phyloP scores from a whole-genome alignment of 2,329 filamentous ascomycete species.

The Neoscytalidium dimidiatum region DNA sequence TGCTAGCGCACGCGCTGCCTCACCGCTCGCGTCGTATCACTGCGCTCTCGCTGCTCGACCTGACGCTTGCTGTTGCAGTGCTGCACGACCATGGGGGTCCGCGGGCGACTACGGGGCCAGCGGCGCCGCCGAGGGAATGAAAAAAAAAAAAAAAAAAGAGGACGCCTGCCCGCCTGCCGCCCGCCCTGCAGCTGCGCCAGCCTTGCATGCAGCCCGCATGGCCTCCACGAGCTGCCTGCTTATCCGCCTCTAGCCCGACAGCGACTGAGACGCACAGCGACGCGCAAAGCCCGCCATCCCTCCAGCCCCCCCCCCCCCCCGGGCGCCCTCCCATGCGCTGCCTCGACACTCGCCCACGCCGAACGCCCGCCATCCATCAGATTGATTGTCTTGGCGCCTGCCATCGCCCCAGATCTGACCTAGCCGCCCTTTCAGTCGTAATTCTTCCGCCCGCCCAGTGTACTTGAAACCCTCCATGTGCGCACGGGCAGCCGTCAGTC shows the following conservation, averaged over 20 bases:
- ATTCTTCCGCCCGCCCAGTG: slow-evolving; percentile 15
- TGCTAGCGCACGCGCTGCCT: slow-evolving; percentile 1
- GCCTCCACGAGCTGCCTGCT: slow-evolving; percentile 7
- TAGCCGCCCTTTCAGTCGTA: slow-evolving; percentile 9
- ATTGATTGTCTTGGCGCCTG: slow-evolving; percentile 17
- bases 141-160: neutral
- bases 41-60: too few species aligned
- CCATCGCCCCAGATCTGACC: slow-evolving; percentile 11
- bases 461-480: slow-evolving; percentile 19
- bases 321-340: neutral
- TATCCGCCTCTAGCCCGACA: neutral
- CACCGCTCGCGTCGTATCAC: slow-evolving; percentile 6
- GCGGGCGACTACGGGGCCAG: too few species aligned
- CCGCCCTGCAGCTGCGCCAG: slow-evolving; percentile 12
- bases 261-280: slow-evolving; percentile 2
- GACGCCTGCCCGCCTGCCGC: neutral
- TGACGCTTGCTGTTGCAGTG: neutral
- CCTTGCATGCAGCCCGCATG: neutral
- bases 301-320: neutral
- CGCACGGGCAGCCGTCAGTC: slow-evolving; percentile 19
- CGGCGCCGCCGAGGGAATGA: too few species aligned
- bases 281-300: too few species aligned
- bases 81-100: slow-evolving; percentile 2
- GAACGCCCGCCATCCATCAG: slow-evolving; percentile 10
- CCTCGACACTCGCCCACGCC: neutral